Conservation (phyloP, 2,329 filamentous ascomycete species). For the Aspergillus phoenicis region DNA sequence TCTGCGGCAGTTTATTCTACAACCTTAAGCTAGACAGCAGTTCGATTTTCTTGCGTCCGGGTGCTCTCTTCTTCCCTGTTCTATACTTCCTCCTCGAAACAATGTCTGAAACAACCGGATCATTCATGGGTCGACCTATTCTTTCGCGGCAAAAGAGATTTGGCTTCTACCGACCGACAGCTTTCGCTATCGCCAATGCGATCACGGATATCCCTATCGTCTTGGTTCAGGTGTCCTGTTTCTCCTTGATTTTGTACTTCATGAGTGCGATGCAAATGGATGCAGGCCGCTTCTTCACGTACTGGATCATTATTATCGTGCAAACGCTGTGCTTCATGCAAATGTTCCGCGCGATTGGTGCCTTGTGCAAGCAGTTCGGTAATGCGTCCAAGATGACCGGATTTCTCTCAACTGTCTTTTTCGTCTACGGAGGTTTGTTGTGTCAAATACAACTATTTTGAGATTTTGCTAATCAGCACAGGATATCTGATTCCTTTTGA, state of each 20-base stretch:
- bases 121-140: conserved; percentile 66
- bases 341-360: conserved; percentile 54
- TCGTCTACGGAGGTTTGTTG: conserved; percentile 54
- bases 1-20: conserved; percentile 55
- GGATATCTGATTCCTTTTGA: conserved; percentile 64
- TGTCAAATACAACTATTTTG: not conserved
- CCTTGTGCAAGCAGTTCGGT: conserved; percentile 50
- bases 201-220: conserved; percentile 60
- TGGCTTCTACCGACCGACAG: conserved; percentile 64
- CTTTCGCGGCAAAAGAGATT: conserved; percentile 69
- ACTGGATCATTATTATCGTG: conserved; percentile 55
- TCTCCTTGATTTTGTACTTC: conserved; percentile 63
- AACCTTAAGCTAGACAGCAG: conserved; percentile 52
- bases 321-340: conserved; percentile 55
- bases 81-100: conserved; percentile 64
- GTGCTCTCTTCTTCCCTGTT: conserved; percentile 62
- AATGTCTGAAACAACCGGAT: conserved; percentile 60
- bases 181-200: conserved; percentile 60
- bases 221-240: conserved; percentile 58
- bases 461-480: not conserved
- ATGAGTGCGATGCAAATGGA: conserved; percentile 58
- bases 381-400: conserved; percentile 51
- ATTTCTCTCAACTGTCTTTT: conserved; percentile 43
- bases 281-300: conserved; percentile 63
- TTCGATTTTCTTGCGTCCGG: conserved; percentile 61